phyloP scores from a whole-genome alignment of 352 stramenopile species.

The Phytophthora capsici region DNA sequence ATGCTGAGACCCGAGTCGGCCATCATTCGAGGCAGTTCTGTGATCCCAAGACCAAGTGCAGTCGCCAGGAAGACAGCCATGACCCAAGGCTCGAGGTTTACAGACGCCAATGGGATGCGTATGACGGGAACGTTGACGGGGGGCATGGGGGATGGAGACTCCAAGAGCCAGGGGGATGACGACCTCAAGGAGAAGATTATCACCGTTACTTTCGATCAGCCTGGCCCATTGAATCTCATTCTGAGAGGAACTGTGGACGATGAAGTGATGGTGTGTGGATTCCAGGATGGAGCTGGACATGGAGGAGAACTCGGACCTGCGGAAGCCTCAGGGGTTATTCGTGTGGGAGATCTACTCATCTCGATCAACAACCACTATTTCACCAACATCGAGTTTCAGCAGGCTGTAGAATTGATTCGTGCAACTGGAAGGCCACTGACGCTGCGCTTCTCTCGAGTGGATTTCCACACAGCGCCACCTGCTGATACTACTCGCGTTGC shows the following conservation, averaged over 20 bases:
- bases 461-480: slow-evolving; percentile 42
- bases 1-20: slow-evolving; percentile 87
- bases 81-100: slow-evolving; percentile 73
- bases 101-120: slow-evolving; percentile 79
- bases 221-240: slow-evolving; percentile 71
- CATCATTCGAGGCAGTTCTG: slow-evolving; percentile 87
- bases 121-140: slow-evolving; percentile 68
- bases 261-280: slow-evolving; percentile 89
- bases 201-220: slow-evolving; percentile 87
- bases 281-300: slow-evolving; percentile 48
- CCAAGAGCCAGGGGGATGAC: slow-evolving; percentile 63
- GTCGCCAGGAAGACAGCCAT: slow-evolving; percentile 76
- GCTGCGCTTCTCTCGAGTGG: slow-evolving; percentile 83
- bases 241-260: slow-evolving; percentile 86
- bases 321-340: slow-evolving; percentile 79
- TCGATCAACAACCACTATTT: slow-evolving; percentile 90
- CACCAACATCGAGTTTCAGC: slow-evolving; percentile 85
- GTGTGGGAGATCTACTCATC: slow-evolving; percentile 83
- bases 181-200: slow-evolving; percentile 90
- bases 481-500: slow-evolving; percentile 58
- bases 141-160: slow-evolving; percentile 40
- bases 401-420: slow-evolving; percentile 80
- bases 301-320: slow-evolving; percentile 52
- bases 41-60: slow-evolving; percentile 76
- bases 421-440: slow-evolving; percentile 74